These are phyloP conservation scores for Amaranthus tricolor DNA, from an alignment of 179 eudicot species.

Conservation along the genomic window DNA sequence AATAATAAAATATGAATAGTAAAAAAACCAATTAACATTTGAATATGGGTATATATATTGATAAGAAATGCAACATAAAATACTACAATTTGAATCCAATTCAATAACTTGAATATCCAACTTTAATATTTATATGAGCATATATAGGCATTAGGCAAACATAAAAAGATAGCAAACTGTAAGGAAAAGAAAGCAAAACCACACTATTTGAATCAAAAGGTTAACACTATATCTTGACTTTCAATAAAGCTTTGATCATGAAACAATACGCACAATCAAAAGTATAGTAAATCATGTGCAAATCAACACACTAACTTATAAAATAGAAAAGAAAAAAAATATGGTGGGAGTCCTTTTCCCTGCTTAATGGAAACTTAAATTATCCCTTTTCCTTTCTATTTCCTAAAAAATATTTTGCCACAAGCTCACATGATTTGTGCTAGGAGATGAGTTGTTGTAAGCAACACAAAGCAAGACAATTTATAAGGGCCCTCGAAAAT, in stretches of 20 bases:
- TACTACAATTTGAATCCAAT: too few relatives aligned
- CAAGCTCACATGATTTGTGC: slow-evolving; percentile 6
- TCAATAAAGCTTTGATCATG: neutral
- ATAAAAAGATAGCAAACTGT: too few relatives aligned
- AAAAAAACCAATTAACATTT: too few relatives aligned
- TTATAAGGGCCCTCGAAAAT: neutral
- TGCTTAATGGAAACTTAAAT: slow-evolving; percentile 1
- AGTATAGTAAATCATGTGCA: neutral
- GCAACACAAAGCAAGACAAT: neutral
- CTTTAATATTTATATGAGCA: too few relatives aligned
- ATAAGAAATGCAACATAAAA: too few relatives aligned
- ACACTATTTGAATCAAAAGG: neutral
- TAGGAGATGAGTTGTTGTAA: neutral
- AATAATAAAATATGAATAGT: too few relatives aligned
- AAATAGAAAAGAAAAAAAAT: neutral
- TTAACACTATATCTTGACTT: slow-evolving; percentile 1
- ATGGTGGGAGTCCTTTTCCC: slow-evolving; percentile 8
- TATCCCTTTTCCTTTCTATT: neutral
- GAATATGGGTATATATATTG: too few relatives aligned
- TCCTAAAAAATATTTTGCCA: neutral
- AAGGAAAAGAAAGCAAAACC: neutral
- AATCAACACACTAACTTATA: neutral
- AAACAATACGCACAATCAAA: neutral
- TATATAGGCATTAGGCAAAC: too few relatives aligned
- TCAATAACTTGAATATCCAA: too few relatives aligned